Evolutionary conservation across 352 stramenopile genomes (phyloP), one percentile per base, ranked within the genome.

Genomic region (Globisporangium orthogonon): DNA sequence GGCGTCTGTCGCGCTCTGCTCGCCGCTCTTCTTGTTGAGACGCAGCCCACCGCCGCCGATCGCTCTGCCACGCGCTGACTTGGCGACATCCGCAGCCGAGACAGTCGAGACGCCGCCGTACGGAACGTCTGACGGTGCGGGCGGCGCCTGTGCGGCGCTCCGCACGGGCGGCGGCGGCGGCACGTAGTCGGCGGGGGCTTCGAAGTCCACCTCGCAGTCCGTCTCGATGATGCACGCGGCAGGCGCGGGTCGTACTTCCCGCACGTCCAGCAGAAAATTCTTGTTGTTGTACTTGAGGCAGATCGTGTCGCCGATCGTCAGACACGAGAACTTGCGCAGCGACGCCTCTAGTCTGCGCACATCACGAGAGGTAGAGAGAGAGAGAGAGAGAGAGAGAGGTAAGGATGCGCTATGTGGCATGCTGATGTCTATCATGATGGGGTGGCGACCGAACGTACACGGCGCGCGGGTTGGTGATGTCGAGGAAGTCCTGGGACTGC

Each of bases 161-260:
- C 62, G 53, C 6, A 74, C 67, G 7, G 70, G 55, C 10, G 70
- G 54, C 7, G 70, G 54, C 7, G 83, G 78, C 15, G 76, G 80
- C 4, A 88, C 74, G 49, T 95, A 95, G 60, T 93, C 86, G 0
- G 78, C 76, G 2, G 97, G 97, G 2, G 96, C 84, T 67, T 99
- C 97, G 71, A 99, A 99, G 71, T 99, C 97, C 7, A 99, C 94
- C 69, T 99, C 97, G 61, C 96, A 98, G 73, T 99, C 97, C 2
- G 97, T 99, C 79, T 99, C 97, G 58, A 99, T 98, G 66, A 99
- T 99, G 65, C 95, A 99, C 6, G 94, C 96, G 13, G 97, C 97
- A 56, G 97, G 89, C 30, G 92, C 68, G 0, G 97, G 97, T 61
- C 96, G 84, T 3, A 99, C 84, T 74, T 99, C 96, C 28, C 97